Conservation (phyloP, 345 rosid genomes). For the Linum tenue region DNA sequence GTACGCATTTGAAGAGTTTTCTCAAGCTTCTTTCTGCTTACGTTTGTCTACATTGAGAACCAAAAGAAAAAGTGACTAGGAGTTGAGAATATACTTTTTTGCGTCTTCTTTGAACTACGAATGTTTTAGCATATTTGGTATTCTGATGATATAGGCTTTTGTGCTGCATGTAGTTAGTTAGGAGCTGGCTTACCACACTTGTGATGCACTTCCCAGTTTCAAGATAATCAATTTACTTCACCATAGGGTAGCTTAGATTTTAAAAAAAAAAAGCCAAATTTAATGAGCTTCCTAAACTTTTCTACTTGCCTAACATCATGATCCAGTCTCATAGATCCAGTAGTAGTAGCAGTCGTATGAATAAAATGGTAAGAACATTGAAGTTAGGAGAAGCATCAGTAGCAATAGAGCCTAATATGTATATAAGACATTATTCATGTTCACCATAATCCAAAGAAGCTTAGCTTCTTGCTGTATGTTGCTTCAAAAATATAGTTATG, state of each 20-base stretch:
- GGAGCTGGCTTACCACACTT: neutral
- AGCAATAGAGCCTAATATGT: neutral
- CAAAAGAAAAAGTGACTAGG: neutral
- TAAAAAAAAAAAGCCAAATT: too few species aligned
- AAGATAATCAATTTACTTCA: neutral
- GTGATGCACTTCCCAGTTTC: neutral
- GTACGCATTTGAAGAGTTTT: conserved; percentile 31
- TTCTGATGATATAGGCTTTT: neutral
- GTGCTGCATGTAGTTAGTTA: neutral
- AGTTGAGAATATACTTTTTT: neutral
- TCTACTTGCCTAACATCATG: neutral
- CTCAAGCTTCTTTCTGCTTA: neutral
- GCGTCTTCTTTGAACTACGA: neutral
- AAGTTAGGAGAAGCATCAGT: neutral
- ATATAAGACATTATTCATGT: neutral
- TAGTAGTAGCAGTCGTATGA: neutral
- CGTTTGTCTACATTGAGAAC: too few species aligned
- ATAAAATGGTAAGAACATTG: neutral
- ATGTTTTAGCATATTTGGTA: neutral
- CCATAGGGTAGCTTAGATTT: neutral
- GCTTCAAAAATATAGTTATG: neutral
- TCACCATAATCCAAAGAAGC: neutral
- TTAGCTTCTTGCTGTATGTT: neutral
- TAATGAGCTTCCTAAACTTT: neutral
- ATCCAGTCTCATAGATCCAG: neutral